Evolutionary conservation across 1,284 basidiomycete species (phyloP).

Genomic region (Tilletia horrida): DNA sequence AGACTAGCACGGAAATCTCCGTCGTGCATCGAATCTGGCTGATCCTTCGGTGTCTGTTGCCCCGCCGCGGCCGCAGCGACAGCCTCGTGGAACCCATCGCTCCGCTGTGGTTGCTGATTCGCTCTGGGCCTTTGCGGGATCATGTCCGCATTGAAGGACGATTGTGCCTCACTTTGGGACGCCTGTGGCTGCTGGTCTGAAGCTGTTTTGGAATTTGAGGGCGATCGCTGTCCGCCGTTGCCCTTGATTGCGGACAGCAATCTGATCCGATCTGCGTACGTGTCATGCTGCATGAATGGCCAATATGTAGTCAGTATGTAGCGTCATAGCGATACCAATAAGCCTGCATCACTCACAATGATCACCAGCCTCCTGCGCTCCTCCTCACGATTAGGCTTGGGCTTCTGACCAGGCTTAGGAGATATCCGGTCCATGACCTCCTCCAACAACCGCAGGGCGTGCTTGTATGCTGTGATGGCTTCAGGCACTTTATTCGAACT

Average conservation of each 20-base stretch:
- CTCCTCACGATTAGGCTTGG: conserved; percentile 49
- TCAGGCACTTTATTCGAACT: conserved; percentile 55
- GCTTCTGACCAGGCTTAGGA: conserved; percentile 39
- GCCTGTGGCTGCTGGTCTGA: background rate
- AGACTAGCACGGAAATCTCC: background rate
- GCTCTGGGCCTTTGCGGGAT: background rate
- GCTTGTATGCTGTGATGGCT: conserved; percentile 55
- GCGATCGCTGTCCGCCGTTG: background rate
- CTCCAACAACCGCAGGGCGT: conserved; percentile 55
- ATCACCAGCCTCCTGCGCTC: conserved; percentile 53
- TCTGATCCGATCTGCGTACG: conserved; percentile 55
- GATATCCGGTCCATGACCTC: conserved; percentile 57
- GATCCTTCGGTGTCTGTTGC: background rate
- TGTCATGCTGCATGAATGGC: conserved; percentile 50
- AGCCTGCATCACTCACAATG: conserved; percentile 39
- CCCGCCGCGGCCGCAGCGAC: background rate
- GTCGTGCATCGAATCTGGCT: background rate
- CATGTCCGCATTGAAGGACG: conserved; percentile 15
- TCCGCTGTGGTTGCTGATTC: background rate
- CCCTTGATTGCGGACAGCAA: conserved; percentile 38
- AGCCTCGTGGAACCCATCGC: conserved; percentile 15
- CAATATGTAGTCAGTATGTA: background rate
- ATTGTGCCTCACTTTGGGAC: background rate
- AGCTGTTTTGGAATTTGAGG: too few species aligned
- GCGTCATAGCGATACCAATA: background rate